A percentile compares a stretch with the other conserved stretches of the same genome.
phyloP scores from a whole-genome alignment of 805 yeast species.

The Torulaspora indica region DNA sequence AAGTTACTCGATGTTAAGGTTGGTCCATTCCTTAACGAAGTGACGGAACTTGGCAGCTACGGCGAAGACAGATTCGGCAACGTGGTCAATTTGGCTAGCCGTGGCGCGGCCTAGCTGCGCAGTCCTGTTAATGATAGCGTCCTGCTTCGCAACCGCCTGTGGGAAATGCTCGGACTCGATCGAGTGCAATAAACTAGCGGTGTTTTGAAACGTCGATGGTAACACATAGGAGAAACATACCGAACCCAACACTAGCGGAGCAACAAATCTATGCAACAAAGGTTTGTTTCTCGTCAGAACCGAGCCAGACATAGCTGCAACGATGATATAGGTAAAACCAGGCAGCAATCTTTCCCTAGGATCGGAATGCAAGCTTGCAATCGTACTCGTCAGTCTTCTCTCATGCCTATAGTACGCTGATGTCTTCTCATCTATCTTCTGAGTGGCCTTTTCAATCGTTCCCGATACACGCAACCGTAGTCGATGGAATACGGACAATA shows the following conservation, averaged over 20 bases:
- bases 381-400: constrained; percentile 47
- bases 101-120: constrained; percentile 5
- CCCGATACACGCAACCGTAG: constrained; percentile 18
- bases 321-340: constrained; percentile 49
- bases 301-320: constrained; percentile 58
- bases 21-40: constrained; percentile 24
- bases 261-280: constrained; percentile 42
- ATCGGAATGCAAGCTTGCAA: constrained; percentile 48
- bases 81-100: background rate
- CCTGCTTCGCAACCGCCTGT: constrained; percentile 24
- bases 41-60: constrained; percentile 8
- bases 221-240: constrained; percentile 51
- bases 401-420: constrained; percentile 45
- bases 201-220: constrained; percentile 53
- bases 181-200: constrained; percentile 44
- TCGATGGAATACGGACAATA: constrained; percentile 16
- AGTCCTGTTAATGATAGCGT: constrained; percentile 16
- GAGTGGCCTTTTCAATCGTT: constrained; percentile 20
- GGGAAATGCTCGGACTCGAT: constrained; percentile 42
- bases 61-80: constrained; percentile 2
- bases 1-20: constrained; percentile 18
- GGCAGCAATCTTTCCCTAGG: constrained; percentile 55
- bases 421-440: constrained; percentile 42
- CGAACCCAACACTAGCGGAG: constrained; percentile 51
- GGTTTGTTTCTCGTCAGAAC: constrained; percentile 54